Base-by-base conservation (phyloP, 495 filamentous ascomycete genomes). In the Friedmanniomyces simplex region DNA sequence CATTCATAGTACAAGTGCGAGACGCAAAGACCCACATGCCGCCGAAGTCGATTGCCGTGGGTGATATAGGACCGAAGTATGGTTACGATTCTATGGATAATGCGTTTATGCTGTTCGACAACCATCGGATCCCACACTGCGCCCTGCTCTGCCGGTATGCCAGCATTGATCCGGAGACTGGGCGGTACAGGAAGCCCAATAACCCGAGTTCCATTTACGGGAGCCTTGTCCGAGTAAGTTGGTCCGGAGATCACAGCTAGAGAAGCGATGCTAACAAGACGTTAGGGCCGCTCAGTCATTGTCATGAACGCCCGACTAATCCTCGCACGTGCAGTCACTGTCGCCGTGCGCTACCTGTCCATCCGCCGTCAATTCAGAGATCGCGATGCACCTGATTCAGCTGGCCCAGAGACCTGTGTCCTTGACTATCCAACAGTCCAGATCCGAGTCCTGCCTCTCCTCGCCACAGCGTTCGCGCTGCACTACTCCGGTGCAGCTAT, bases 11-110 rank as follows among this genome's bases (percentile, higher is more conserved):
- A 2, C 74, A 69, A 45, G 70, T 76, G 14, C 69, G 75, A 3
- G 69, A 75, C 55, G 62, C 67, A 59, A 62, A 70, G 34, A 73
- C 69, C 0, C 71, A 73, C 48, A 64, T 67, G 43, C 72, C 74
- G 1, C 52, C 73, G 7, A 42, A 69, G 11, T 73, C 73, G 0
- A 67, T 77, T 20, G 68, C 71, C 3, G 67, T 76, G 41, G 75
- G 74, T 25, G 75, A 77, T 52, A 75, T 77, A 50, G 74, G 75
- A 0, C 72, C 72, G 0, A 77, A 76, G 45, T 73, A 74, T 49
- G 75, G 74, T 1, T 76, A 76, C 43, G 64, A 67, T 8, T 67
- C 64, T 1, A 74, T 75, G 70, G 74, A 76, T 43, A 77, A 76
- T 55, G 75, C 68, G 0, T 77, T 76, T 52, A 74, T 74, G 72